Evolutionary conservation across 495 filamentous ascomycete genomes (phyloP).

Genomic region (Monascus purpureus): DNA sequence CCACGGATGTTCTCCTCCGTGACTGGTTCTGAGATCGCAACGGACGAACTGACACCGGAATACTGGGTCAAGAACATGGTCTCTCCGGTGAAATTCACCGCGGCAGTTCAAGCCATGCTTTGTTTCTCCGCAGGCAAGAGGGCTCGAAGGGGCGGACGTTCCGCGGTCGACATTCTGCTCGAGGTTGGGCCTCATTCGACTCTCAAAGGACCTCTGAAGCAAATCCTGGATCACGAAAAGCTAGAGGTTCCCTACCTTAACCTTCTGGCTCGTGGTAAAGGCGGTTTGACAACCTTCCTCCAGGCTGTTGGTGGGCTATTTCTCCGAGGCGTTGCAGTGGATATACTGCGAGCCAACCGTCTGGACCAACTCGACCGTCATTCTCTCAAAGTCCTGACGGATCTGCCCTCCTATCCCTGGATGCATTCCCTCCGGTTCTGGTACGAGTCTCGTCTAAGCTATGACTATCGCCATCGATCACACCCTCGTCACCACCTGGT

Average conservation of each 20-base stretch:
- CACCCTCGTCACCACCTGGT: slow-evolving; percentile 35
- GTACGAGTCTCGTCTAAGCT: slow-evolving; percentile 6
- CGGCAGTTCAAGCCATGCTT: slow-evolving; percentile 25
- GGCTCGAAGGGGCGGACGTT: too few relatives aligned
- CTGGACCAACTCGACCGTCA: too few relatives aligned
- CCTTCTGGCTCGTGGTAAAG: slow-evolving; percentile 12
- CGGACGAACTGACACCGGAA: neutral
- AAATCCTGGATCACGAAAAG: too few relatives aligned
- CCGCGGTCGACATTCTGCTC: too few relatives aligned
- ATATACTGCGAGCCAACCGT: too few relatives aligned
- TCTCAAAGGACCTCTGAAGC: slow-evolving; percentile 25
- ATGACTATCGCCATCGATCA: slow-evolving; percentile 28
- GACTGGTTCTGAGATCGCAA: neutral
- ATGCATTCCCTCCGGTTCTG: slow-evolving; percentile 15
- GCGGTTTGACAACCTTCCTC: too few relatives aligned
- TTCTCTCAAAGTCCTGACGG: too few relatives aligned
- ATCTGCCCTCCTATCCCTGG: slow-evolving; percentile 35
- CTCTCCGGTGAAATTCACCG: slow-evolving; percentile 33
- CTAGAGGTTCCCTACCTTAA: slow-evolving; percentile 18
- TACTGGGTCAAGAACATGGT: slow-evolving; percentile 48
- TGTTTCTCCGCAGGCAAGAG: too few relatives aligned
- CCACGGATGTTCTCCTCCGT: slow-evolving; percentile 5
- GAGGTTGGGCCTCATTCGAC: slow-evolving; percentile 38
- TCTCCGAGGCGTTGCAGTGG: too few relatives aligned
- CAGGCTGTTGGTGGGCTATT: too few relatives aligned